A percentile compares a stretch with the other conserved stretches of the same genome.
Conservation (phyloP, 2,329 filamentous ascomycete genomes). For the Chaetoscypha palmicola region DNA sequence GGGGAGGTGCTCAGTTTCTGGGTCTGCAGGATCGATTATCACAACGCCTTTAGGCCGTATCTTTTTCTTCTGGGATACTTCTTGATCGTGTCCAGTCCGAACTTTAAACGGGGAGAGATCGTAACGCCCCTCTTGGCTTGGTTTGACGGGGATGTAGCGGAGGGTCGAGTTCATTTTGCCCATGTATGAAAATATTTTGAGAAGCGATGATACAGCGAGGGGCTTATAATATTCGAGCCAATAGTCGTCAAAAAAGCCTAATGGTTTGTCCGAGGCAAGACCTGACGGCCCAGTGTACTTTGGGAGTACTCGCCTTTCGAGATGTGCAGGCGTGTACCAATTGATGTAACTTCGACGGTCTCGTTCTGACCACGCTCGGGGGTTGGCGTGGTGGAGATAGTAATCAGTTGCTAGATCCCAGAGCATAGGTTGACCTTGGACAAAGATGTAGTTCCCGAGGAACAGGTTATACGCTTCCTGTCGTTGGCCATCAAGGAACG, state of each 20-base stretch:
- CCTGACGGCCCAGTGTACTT: slow-evolving; percentile 17
- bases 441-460: slow-evolving; percentile 88
- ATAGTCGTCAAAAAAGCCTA: slow-evolving; percentile 74
- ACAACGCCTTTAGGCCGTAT: slow-evolving; percentile 60
- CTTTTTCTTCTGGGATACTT: slow-evolving; percentile 55
- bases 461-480: slow-evolving; percentile 98
- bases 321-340: slow-evolving; percentile 74
- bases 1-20: slow-evolving; percentile 22
- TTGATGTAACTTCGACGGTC: slow-evolving; percentile 68
- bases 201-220: slow-evolving; percentile 76
- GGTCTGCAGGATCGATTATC: slow-evolving; percentile 54
- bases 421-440: slow-evolving; percentile 83
- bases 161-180: slow-evolving; percentile 79
- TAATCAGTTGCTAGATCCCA: slow-evolving; percentile 96
- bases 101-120: slow-evolving; percentile 86
- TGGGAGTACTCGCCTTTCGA: slow-evolving; percentile 49
- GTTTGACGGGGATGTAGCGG: slow-evolving; percentile 71
- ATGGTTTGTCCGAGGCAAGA: slow-evolving; percentile 18
- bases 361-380: slow-evolving; percentile 62
- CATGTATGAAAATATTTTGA: slow-evolving; percentile 79
- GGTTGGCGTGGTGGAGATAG: slow-evolving; percentile 87
- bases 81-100: slow-evolving; percentile 56
- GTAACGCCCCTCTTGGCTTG: slow-evolving; percentile 65
- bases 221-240: slow-evolving; percentile 97
- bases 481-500: slow-evolving; percentile 92